Conservation (phyloP, 768 basidiomycete genomes). For the Rhizopogon salebrosus region DNA sequence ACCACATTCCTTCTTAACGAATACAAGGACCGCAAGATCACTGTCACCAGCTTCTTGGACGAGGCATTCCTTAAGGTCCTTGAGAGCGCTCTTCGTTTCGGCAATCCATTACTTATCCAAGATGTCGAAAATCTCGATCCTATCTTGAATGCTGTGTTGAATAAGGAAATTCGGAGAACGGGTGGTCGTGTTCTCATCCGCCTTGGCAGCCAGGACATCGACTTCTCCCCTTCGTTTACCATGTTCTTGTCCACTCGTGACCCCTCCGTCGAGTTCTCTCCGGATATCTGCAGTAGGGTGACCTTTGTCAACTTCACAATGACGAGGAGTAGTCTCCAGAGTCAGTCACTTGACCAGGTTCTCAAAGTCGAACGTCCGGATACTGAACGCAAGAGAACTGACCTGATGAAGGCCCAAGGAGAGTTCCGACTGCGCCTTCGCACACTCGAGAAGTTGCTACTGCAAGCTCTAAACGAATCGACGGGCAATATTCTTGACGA, state of each 20-base stretch:
- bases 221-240: constrained; percentile 99
- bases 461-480: constrained; percentile 95
- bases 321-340: constrained; percentile 97
- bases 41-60: constrained; percentile 97
- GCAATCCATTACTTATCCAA: constrained; percentile 94
- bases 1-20: constrained; percentile 91
- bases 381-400: constrained; percentile 91
- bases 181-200: constrained; percentile 97
- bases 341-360: constrained; percentile 95
- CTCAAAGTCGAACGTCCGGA: constrained; percentile 96
- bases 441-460: constrained; percentile 85
- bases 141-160: constrained; percentile 94
- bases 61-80: constrained; percentile 98
- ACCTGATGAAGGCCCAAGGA: constrained; percentile 97
- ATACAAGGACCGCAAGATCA: constrained; percentile 94
- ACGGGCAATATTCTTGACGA: constrained; percentile 97
- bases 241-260: constrained; percentile 99
- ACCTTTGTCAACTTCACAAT: constrained; percentile 97
- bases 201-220: constrained; percentile 95
- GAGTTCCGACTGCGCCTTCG: constrained; percentile 92
- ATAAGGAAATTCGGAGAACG: constrained; percentile 92
- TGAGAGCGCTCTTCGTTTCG: constrained; percentile 98
- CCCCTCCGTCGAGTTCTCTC: constrained; percentile 95
- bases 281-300: constrained; percentile 97
- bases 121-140: constrained; percentile 98